Evolutionary conservation across 2,329 filamentous ascomycete genomes (phyloP).

Genomic region (Xylaria sp.): DNA sequence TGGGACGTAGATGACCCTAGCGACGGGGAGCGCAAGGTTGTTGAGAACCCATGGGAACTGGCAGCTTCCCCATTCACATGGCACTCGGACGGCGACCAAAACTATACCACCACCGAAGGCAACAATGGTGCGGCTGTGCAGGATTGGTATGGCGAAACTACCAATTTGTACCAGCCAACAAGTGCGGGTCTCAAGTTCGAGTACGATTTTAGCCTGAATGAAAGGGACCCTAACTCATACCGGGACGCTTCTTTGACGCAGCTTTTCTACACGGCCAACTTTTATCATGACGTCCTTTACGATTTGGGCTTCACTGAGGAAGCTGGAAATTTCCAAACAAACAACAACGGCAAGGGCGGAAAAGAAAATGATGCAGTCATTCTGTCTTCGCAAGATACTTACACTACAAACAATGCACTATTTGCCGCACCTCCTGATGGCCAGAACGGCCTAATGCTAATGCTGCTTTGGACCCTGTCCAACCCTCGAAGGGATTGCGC

Average conservation of each 20-base stretch:
- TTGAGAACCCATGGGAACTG: slow-evolving; percentile 60
- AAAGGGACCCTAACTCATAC: slow-evolving; percentile 54
- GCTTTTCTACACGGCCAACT: slow-evolving; percentile 69
- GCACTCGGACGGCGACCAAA: slow-evolving; percentile 58
- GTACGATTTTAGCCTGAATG: slow-evolving; percentile 52
- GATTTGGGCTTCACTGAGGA: slow-evolving; percentile 65
- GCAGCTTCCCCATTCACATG: slow-evolving; percentile 63
- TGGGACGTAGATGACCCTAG: slow-evolving; percentile 65
- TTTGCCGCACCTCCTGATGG: slow-evolving; percentile 62
- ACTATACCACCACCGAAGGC: slow-evolving; percentile 63
- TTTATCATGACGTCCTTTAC: slow-evolving; percentile 68
- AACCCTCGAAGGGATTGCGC: slow-evolving; percentile 61
- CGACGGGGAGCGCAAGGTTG: slow-evolving; percentile 55
- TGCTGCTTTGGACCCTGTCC: slow-evolving; percentile 65
- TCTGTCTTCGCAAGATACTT: slow-evolving; percentile 66
- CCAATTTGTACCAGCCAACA: slow-evolving; percentile 60
- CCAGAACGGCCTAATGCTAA: slow-evolving; percentile 62
- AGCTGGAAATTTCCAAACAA: slow-evolving; percentile 68
- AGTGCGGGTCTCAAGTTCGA: slow-evolving; percentile 56
- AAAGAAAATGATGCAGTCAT: slow-evolving; percentile 62
- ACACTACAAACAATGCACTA: slow-evolving; percentile 37
- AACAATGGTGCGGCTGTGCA: slow-evolving; percentile 68
- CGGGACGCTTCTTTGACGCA: slow-evolving; percentile 66
- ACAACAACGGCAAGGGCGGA: slow-evolving; percentile 65
- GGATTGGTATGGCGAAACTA: slow-evolving; percentile 58